Conservation (phyloP, 441 rosid species). For the Croton laevigatus region DNA sequence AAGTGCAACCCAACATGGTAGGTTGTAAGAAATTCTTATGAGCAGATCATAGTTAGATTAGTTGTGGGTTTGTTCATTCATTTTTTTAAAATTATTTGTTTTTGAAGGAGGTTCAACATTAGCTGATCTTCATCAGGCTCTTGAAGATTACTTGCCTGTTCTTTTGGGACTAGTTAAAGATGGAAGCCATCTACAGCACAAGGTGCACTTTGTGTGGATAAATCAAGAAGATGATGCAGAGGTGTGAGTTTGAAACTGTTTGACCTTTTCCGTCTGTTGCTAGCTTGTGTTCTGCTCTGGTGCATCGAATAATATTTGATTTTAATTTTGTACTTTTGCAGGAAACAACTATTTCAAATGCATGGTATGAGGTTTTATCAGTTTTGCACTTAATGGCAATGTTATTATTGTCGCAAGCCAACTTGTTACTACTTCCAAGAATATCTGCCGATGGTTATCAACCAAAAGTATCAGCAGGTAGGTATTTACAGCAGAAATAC, state of each 20-base stretch:
- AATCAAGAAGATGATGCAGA: constrained; percentile 93
- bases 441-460: constrained; percentile 72
- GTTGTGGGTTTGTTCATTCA: constrained; percentile 7
- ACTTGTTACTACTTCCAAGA: constrained; percentile 86
- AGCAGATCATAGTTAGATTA: constrained; percentile 12
- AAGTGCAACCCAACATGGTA: constrained; percentile 93
- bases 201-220: constrained; percentile 82
- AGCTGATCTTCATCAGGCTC: constrained; percentile 95
- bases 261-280: constrained; percentile 1
- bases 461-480: constrained; percentile 93
- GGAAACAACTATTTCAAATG: constrained; percentile 84
- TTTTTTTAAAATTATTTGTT: constrained; percentile 19
- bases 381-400: constrained; percentile 98
- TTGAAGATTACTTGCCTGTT: constrained; percentile 94
- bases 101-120: constrained; percentile 86
- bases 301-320: constrained; percentile 24
- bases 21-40: constrained; percentile 25
- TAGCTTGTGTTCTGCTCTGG: constrained; percentile 11
- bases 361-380: constrained; percentile 94
- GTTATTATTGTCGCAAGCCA: constrained; percentile 82
- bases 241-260: constrained; percentile 42
- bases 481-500: constrained; percentile 19
- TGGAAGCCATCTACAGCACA: constrained; percentile 70
- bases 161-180: constrained; percentile 87
- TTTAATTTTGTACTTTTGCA: constrained; percentile 37